These are phyloP conservation scores for Lachancea thermotolerans DNA, from an alignment of 805 yeast species.

Conservation along the genomic window DNA sequence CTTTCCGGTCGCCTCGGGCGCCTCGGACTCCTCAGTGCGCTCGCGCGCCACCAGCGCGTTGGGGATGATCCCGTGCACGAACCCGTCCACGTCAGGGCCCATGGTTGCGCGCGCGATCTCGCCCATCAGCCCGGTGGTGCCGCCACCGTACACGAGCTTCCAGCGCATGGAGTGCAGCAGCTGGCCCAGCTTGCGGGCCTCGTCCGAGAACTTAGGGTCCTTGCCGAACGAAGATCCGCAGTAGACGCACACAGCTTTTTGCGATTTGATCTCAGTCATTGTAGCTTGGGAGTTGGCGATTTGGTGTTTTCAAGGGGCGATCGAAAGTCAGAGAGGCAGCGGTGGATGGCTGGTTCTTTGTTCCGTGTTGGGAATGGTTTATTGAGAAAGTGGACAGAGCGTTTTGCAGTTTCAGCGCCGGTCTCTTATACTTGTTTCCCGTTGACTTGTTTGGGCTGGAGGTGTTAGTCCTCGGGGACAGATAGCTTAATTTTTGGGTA, in stretches of 20 bases:
- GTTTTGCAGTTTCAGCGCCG: too few relatives aligned
- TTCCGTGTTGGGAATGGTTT: too few relatives aligned
- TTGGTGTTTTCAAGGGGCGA: too few relatives aligned
- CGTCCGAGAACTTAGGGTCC: slow-evolving; percentile 40
- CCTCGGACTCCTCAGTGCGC: slow-evolving; percentile 39
- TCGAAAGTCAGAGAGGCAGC: too few relatives aligned
- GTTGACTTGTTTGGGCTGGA: too few relatives aligned
- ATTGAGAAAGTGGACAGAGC: too few relatives aligned
- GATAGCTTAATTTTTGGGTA: too few relatives aligned
- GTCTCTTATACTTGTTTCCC: too few relatives aligned
- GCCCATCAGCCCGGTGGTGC: slow-evolving; percentile 82
- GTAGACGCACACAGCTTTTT: slow-evolving; percentile 62
- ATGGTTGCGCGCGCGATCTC: slow-evolving; percentile 60
- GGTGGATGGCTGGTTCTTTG: too few relatives aligned
- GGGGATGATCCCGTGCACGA: slow-evolving; percentile 85
- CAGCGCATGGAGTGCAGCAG: slow-evolving; percentile 51
- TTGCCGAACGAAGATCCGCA: slow-evolving; percentile 80
- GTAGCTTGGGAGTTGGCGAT: background rate
- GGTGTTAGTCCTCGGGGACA: too few relatives aligned
- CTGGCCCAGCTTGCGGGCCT: slow-evolving; percentile 56
- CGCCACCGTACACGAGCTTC: slow-evolving; percentile 87
- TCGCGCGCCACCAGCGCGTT: slow-evolving; percentile 71
- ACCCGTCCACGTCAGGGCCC: slow-evolving; percentile 39
- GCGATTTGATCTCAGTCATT: slow-evolving; percentile 3
- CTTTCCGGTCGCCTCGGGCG: slow-evolving; percentile 24